A percentile compares a stretch with the other conserved stretches of the same genome.
These are phyloP conservation scores for Penicillium cataractarum DNA, from an alignment of 495 filamentous ascomycete species.

Conservation along the genomic window DNA sequence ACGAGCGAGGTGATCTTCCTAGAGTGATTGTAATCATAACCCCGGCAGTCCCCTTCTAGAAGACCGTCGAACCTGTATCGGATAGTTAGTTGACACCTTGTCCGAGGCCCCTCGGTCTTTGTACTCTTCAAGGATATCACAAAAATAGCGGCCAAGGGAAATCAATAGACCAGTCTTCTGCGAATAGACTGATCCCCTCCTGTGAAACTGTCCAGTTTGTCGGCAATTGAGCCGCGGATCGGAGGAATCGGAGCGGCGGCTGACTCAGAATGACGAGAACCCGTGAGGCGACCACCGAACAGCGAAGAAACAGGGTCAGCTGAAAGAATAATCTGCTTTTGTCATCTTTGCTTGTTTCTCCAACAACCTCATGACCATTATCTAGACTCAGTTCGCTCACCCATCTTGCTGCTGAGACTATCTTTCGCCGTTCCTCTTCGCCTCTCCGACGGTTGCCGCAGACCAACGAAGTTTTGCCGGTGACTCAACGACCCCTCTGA, in stretches of 20 bases:
- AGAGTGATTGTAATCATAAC: not conserved
- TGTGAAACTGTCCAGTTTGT: not conserved
- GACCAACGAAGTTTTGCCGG: constrained; percentile 3
- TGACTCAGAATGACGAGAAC: constrained; percentile 25
- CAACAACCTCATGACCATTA: not conserved
- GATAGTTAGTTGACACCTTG: not conserved
- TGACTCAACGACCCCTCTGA: constrained; percentile 33
- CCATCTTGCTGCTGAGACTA: not conserved
- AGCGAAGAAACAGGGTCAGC: not conserved
- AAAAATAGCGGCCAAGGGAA: no score
- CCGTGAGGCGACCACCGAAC: constrained; percentile 3
- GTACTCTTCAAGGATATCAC: not conserved
- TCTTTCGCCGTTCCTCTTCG: not conserved
- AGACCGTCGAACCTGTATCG: not conserved
- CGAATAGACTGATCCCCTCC: no score
- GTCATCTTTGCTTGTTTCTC: not conserved
- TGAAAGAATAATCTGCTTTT: not conserved
- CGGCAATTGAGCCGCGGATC: constrained; percentile 1
- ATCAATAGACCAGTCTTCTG: not conserved
- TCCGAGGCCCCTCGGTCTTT: not conserved
- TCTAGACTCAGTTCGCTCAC: not conserved
- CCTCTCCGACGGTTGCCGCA: constrained; percentile 5
- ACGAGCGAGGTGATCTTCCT: not conserved
- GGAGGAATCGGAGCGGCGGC: constrained; percentile 11
- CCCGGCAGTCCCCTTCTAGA: not conserved